Evolutionary conservation across 164 flowering plant genomes (phyloP).

Genomic region (Liquidambar formosana): DNA sequence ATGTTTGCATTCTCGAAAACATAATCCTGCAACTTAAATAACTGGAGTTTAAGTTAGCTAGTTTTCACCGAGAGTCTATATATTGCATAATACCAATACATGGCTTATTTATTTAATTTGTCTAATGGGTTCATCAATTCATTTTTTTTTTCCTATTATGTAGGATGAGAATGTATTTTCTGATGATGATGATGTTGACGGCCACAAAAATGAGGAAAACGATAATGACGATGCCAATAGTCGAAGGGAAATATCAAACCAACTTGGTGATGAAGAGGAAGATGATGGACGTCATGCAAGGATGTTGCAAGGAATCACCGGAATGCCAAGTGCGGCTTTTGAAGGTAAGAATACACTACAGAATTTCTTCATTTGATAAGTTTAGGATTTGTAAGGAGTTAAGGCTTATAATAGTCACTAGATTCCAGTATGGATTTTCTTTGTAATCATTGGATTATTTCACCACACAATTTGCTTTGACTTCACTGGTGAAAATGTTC

Average conservation of each 20-base stretch:
- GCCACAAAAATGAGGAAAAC: conserved; percentile 10
- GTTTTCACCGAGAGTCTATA: not conserved
- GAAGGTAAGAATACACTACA: conserved; percentile 40
- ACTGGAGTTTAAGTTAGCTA: not conserved
- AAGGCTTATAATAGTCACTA: not conserved
- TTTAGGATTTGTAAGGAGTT: not conserved
- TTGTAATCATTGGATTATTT: not conserved
- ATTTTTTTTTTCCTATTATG: not conserved
- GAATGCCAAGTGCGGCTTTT: conserved; percentile 69
- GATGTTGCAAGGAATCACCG: conserved; percentile 77
- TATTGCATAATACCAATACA: not conserved
- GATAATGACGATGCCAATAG: not conserved
- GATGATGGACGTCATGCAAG: conserved; percentile 60
- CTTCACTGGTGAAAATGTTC: not conserved
- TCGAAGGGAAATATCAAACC: conserved; percentile 10
- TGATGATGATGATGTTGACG: conserved; percentile 53
- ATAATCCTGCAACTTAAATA: not conserved
- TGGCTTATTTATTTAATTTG: not conserved
- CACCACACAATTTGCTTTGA: not conserved
- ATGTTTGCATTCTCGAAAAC: not conserved
- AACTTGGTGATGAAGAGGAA: conserved; percentile 39
- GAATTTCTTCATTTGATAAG: not conserved
- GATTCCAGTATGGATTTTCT: not conserved
- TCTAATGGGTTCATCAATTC: not conserved
- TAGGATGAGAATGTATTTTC: conserved; percentile 80